Conservation (phyloP, 2,329 filamentous ascomycete genomes). For the Akanthomyces dipterigenus region DNA sequence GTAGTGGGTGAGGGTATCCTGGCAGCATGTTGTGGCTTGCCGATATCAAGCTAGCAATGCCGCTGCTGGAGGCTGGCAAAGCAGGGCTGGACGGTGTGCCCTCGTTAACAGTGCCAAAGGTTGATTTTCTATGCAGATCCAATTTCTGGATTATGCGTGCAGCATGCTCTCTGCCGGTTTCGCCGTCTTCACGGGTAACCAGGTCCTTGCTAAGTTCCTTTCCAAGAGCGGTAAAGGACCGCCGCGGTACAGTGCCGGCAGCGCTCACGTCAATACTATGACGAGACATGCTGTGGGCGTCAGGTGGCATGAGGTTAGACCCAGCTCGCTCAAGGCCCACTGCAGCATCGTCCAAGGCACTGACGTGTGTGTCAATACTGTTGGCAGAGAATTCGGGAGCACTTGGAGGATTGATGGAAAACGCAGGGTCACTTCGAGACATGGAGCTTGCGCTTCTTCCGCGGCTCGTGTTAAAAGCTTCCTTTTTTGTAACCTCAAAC, state of each 20-base stretch:
- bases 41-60: conserved; percentile 79
- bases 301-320: conserved; percentile 57
- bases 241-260: conserved; percentile 34
- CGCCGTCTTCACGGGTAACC: conserved; percentile 54
- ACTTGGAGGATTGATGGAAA: conserved; percentile 82
- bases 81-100: conserved; percentile 30
- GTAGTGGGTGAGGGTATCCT: conserved; percentile 37
- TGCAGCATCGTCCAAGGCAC: conserved; percentile 43
- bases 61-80: conserved; percentile 40
- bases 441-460: conserved; percentile 41
- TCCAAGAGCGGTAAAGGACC: conserved; percentile 49
- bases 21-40: conserved; percentile 75
- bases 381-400: conserved; percentile 88
- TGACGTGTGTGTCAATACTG: conserved; percentile 57
- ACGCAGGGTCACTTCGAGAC: conserved; percentile 63
- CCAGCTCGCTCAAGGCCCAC: conserved; percentile 50
- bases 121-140: conserved; percentile 77
- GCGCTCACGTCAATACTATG: conserved; percentile 65
- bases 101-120: conserved; percentile 40
- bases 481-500: conserved; percentile 90
- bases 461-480: conserved; percentile 71
- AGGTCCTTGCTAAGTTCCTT: conserved; percentile 31
- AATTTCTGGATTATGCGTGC: conserved; percentile 88
- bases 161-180: conserved; percentile 72
- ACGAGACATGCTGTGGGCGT: conserved; percentile 51